These are phyloP conservation scores for Neoboletus subvelutipes DNA, from an alignment of 768 basidiomycete genomes.

Conservation along the genomic window DNA sequence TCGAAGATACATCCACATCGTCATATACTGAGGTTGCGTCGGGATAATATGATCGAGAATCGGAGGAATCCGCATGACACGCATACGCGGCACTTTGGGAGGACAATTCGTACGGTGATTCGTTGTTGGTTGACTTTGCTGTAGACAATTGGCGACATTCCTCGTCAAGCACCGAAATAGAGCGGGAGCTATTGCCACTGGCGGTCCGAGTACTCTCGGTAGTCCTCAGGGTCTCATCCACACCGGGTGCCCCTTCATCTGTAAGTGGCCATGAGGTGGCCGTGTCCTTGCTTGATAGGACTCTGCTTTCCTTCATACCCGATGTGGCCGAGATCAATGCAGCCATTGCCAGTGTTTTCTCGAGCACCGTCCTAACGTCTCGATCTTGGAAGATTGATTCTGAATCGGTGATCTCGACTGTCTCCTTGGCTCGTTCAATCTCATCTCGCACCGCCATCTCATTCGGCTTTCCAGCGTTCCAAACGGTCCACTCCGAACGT, in stretches of 20 bases:
- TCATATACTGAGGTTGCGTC: background rate
- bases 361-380: background rate
- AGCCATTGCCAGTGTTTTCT: background rate
- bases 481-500: background rate
- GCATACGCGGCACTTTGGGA: background rate
- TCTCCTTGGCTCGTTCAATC: background rate
- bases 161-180: background rate
- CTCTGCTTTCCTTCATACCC: background rate
- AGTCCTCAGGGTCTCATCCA: background rate
- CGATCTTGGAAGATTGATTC: background rate
- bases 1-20: background rate
- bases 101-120: background rate
- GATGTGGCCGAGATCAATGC: background rate
- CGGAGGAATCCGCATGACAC: background rate
- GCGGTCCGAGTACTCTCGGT: background rate
- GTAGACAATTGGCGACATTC: background rate
- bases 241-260: background rate
- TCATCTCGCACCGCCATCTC: background rate
- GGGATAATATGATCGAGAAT: background rate
- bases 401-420: background rate
- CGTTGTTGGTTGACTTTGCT: background rate
- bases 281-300: background rate
- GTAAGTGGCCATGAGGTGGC: background rate
- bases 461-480: background rate
- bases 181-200: background rate